Percentiles rank a stretch among this genome's conserved stretches.
Conservation (phyloP, 2,329 filamentous ascomycete species). For the Periconia sp. region DNA sequence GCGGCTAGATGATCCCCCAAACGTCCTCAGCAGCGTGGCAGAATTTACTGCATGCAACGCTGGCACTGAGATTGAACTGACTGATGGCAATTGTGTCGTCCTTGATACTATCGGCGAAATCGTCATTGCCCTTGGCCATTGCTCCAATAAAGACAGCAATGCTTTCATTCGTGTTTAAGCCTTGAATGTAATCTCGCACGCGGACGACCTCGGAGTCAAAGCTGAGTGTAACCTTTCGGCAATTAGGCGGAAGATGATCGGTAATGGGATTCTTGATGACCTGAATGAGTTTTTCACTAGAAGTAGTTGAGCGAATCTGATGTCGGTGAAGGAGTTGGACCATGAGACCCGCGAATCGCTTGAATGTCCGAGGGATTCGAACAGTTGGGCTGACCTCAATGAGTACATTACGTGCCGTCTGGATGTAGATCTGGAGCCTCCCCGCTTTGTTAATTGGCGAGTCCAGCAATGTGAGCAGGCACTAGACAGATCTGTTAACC, state of each 20-base stretch:
- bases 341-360: conserved; percentile 98
- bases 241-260: conserved; percentile 94
- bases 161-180: conserved; percentile 81
- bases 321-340: conserved; percentile 95
- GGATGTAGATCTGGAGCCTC: conserved; percentile 97
- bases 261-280: conserved; percentile 99
- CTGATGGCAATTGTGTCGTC: conserved; percentile 98
- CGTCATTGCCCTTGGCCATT: conserved; percentile 96
- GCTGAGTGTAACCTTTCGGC: conserved; percentile 95
- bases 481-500: conserved; percentile 62
- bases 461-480: conserved; percentile 93
- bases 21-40: conserved; percentile 97
- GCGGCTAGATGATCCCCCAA: conserved; percentile 83
- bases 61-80: conserved; percentile 96
- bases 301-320: conserved; percentile 94
- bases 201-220: conserved; percentile 90
- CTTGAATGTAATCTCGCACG: conserved; percentile 86
- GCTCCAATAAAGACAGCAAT: conserved; percentile 97
- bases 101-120: conserved; percentile 92
- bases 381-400: conserved; percentile 99
- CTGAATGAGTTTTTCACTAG: conserved; percentile 94
- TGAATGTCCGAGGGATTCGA: conserved; percentile 96
- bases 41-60: conserved; percentile 99
- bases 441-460: conserved; percentile 99
- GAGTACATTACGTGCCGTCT: conserved; percentile 94